phyloP scores from a whole-genome alignment of 2,329 filamentous ascomycete genomes.

The Colletotrichum tanaceti region DNA sequence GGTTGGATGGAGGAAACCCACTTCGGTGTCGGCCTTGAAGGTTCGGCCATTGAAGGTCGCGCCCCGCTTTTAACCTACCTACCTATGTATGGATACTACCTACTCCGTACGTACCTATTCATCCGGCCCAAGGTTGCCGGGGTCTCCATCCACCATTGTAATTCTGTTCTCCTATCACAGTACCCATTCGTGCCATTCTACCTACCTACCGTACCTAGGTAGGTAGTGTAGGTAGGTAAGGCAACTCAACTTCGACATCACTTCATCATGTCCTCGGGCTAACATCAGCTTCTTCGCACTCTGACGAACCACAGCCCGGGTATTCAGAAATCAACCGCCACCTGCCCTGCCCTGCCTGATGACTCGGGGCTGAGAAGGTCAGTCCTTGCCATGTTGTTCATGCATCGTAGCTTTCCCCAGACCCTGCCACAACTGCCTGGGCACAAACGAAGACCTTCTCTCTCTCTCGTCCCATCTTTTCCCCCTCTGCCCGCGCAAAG shows the following conservation, averaged over 20 bases:
- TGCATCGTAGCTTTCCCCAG: conserved; percentile 16
- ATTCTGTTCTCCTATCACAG: not conserved
- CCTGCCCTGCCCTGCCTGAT: conserved; percentile 8
- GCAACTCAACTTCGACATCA: conserved; percentile 26
- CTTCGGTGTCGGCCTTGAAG: conserved; percentile 31
- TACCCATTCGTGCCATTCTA: too few relatives aligned
- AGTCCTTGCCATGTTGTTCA: conserved; percentile 27
- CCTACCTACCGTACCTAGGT: too few relatives aligned
- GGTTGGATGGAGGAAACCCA: not conserved
- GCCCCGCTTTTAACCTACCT: conserved; percentile 32
- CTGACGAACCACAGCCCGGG: conserved; percentile 23
- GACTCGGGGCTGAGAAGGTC: not conserved
- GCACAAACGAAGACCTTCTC: conserved; percentile 10
- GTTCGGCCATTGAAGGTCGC: not conserved
- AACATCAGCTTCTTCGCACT: conserved; percentile 18
- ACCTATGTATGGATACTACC: too few relatives aligned
- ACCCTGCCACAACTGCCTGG: conserved; percentile 17
- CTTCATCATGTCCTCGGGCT: conserved; percentile 2
- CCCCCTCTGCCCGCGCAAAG: not conserved
- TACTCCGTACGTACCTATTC: too few relatives aligned
- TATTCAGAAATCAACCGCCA: not conserved
- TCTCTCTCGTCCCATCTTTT: not conserved
- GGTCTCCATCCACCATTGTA: not conserved
- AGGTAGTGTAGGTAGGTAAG: too few relatives aligned
- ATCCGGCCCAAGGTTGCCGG: conserved; percentile 14